These are phyloP conservation scores for Metschnikowia peoriensis DNA, from an alignment of 805 yeast genomes.

Conservation along the genomic window DNA sequence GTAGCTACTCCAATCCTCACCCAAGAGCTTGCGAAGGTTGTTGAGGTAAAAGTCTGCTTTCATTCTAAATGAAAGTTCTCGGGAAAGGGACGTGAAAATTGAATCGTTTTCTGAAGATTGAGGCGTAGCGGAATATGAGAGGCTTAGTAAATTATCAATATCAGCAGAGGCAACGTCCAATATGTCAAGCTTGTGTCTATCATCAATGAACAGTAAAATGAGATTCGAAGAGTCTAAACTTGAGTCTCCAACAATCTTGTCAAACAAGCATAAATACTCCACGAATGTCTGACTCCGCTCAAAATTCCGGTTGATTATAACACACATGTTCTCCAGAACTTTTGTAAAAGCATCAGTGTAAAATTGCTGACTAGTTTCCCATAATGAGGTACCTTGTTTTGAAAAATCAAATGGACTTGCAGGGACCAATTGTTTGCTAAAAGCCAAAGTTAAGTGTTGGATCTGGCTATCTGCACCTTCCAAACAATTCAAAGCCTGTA, in stretches of 20 bases:
- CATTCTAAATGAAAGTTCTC: constrained; percentile 7
- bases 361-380: constrained; percentile 28
- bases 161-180: constrained; percentile 30
- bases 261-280: constrained; percentile 28
- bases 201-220: constrained; percentile 28
- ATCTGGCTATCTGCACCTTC: constrained; percentile 12
- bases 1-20: constrained; percentile 37
- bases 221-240: constrained; percentile 9
- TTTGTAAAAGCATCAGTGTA: constrained; percentile 23
- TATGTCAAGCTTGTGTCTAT: constrained; percentile 33
- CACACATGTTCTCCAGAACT: constrained; percentile 23
- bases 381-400: constrained; percentile 27
- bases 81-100: not conserved
- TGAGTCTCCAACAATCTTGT: constrained; percentile 19
- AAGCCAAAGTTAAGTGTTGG: constrained; percentile 27
- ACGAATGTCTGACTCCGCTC: constrained; percentile 24
- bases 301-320: constrained; percentile 26
- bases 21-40: constrained; percentile 27
- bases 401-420: constrained; percentile 33
- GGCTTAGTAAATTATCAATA: constrained; percentile 14
- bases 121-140: constrained; percentile 2
- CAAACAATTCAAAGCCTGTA: constrained; percentile 28
- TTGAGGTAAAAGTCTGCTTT: constrained; percentile 26
- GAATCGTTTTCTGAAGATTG: not conserved
- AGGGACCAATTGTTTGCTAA: constrained; percentile 28